Conservation (phyloP, 495 filamentous ascomycete genomes). For the Entonaema liquescens region DNA sequence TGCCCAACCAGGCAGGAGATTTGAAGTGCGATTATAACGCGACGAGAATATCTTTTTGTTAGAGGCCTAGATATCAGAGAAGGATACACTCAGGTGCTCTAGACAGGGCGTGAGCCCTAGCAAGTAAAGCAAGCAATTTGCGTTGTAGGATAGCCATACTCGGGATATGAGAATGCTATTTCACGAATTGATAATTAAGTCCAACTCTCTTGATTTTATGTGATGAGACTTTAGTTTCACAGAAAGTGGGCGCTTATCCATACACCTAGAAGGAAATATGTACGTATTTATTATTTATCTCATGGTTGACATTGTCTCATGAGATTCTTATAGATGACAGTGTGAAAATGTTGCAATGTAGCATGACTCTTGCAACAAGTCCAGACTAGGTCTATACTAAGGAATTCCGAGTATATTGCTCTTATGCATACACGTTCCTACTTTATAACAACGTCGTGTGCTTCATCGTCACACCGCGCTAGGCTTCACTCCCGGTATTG, state of each 20-base stretch:
- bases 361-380: too few species aligned
- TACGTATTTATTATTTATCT: neutral
- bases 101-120: constrained; percentile 9
- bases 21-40: neutral
- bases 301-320: neutral
- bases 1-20: constrained; percentile 31
- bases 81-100: constrained; percentile 13
- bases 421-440: neutral
- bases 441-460: neutral
- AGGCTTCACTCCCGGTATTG: neutral
- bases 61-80: neutral
- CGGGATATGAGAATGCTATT: neutral
- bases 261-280: neutral
- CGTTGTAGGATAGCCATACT: constrained; percentile 14
- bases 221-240: neutral
- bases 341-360: neutral
- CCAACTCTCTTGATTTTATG: neutral
- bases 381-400: too few species aligned
- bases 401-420: neutral
- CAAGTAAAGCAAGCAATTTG: constrained; percentile 25
- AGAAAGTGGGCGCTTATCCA: neutral
- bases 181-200: neutral
- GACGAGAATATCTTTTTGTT: constrained; percentile 2
- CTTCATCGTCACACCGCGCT: neutral
- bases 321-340: neutral